Evolutionary conservation across 2,329 filamentous ascomycete genomes (phyloP).

Genomic region (Pseudogymnoascus pannorum): DNA sequence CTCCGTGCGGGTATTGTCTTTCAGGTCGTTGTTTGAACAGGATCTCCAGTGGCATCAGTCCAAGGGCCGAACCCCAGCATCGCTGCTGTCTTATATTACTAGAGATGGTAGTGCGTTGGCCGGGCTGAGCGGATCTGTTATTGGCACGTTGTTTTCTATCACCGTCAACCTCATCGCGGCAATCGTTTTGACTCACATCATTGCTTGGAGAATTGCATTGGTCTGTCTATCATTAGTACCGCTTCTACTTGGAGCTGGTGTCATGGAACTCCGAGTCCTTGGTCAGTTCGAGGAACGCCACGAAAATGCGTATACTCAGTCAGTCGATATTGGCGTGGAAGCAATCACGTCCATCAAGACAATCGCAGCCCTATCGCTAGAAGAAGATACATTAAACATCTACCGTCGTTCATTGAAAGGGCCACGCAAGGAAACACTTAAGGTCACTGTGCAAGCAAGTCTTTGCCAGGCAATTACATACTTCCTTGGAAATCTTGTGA

Average conservation of each 20-base stretch:
- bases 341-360: constrained; percentile 60
- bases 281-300: constrained; percentile 56
- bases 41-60: constrained; percentile 67
- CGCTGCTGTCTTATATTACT: constrained; percentile 61
- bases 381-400: constrained; percentile 44
- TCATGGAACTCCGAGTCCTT: constrained; percentile 60
- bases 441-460: constrained; percentile 43
- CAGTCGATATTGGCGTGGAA: constrained; percentile 58
- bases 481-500: constrained; percentile 57
- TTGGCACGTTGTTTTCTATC: constrained; percentile 62
- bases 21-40: constrained; percentile 58
- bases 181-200: constrained; percentile 60
- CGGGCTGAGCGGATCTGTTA: constrained; percentile 61
- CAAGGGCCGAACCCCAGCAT: constrained; percentile 51
- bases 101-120: constrained; percentile 60
- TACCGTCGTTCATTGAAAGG: constrained; percentile 47
- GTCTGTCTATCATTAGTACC: constrained; percentile 63
- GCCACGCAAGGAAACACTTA: constrained; percentile 47
- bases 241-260: constrained; percentile 58
- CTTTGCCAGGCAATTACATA: constrained; percentile 54
- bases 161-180: constrained; percentile 60
- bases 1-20: constrained; percentile 53
- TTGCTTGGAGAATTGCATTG: constrained; percentile 69
- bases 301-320: constrained; percentile 55
- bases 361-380: constrained; percentile 47